These are phyloP conservation scores for Backusella luteola DNA, from an alignment of 192 early-diverging fungal genomes.

Conservation along the genomic window DNA sequence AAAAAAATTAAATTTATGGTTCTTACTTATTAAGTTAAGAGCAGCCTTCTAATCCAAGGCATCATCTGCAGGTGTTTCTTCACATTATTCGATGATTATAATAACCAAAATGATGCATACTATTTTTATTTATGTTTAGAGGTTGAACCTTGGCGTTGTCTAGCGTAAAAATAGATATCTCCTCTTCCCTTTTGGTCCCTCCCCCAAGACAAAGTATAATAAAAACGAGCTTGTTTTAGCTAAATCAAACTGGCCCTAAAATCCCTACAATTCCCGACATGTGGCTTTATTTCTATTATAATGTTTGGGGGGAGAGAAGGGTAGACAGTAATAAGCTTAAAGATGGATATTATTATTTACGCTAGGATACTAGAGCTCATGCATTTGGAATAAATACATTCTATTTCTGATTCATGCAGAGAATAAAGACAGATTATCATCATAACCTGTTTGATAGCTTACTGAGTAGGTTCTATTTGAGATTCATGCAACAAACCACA, in stretches of 20 bases:
- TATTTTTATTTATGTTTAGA: conserved; percentile 1
- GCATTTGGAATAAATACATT: conserved; percentile 1
- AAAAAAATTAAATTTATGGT: neutral
- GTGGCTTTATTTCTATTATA: neutral
- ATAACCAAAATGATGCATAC: neutral
- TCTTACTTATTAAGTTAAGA: neutral
- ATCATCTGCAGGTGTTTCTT: neutral
- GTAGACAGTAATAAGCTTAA: neutral
- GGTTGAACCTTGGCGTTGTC: neutral
- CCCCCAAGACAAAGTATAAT: neutral
- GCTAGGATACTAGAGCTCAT: neutral
- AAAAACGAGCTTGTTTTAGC: conserved; percentile 1
- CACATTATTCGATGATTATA: neutral
- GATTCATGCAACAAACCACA: neutral
- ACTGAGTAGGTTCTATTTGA: neutral
- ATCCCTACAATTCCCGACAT: neutral
- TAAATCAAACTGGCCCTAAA: neutral
- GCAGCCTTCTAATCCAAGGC: neutral
- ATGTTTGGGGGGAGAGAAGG: neutral
- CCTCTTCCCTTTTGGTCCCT: neutral
- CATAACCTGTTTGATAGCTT: neutral
- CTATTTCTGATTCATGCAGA: neutral
- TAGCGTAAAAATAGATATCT: neutral
- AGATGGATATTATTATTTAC: neutral
- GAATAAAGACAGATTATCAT: neutral